Base-by-base conservation (phyloP, 768 basidiomycete species). In the Candolleomyces efflorescens region DNA sequence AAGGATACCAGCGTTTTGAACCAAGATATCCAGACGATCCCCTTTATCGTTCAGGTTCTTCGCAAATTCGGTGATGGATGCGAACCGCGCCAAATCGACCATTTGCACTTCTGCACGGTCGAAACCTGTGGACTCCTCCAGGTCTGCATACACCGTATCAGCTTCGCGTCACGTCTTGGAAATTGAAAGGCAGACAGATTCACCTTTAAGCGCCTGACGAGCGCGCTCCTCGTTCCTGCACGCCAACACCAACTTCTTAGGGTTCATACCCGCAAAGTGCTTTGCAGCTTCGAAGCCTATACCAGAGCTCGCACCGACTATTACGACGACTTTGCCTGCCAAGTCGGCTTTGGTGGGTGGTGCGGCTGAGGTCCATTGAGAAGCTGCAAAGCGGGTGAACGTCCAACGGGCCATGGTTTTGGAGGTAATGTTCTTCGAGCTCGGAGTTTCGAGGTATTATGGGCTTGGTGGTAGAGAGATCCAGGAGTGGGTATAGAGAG, bases 291-390 rank as follows among this genome's bases (percentile, higher is more conserved):
- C 78, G 38, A 77, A 70, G 2, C 80, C 80, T 3, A 81, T 56
- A 2, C 80, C 84, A 24, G 72, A 71, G 60, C 85, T 84, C 5
- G 81, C 78, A 15, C 73, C 73, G 37, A 76, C 71, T 32, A 85
- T 71, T n/a, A 82, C 53, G 23, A 82, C 71, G 9, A 78, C 79
- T 62, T 78, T 80, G 4, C 75, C 77, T 11, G 65, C 61, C 20
- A 83, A 67, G 56, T 79, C 73, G 0, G 62, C 69, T 3, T 63
- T 59, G 24, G 69, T 67, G 3, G 76, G 68, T 7, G 70, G 67
- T 4, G 71, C 67, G 15, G 68, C 54, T 3, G 41, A 10, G n/a
- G 26, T 11, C 27, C n/a, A 51, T 32, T 59, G 59, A n/a, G 54
- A 49, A 13, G n/a, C 36, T 17, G 55, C 24, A 20, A 59, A 38